Conservation (phyloP, 2,329 filamentous ascomycete species). For the Cercospora sp. region DNA sequence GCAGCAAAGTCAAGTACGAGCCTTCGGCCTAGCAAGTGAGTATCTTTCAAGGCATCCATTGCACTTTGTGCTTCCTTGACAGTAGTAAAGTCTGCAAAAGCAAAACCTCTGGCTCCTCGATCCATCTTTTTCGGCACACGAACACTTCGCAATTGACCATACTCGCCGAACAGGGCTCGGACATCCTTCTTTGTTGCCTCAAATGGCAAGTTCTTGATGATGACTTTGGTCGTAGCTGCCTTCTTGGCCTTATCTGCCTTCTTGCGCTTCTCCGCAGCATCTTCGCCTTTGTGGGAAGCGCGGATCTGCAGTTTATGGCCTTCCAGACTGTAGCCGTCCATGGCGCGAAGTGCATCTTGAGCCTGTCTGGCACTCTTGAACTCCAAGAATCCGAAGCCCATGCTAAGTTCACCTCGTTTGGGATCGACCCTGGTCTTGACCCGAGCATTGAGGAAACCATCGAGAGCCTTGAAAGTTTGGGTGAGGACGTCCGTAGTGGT, state of each 20-base stretch:
- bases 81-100: constrained; percentile 94
- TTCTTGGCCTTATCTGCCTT: constrained; percentile 84
- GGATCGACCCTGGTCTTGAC: constrained; percentile 93
- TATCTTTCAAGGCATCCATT: constrained; percentile 85
- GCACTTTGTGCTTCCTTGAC: constrained; percentile 87
- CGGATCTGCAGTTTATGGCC: constrained; percentile 82
- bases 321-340: constrained; percentile 87
- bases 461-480: constrained; percentile 75
- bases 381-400: constrained; percentile 96
- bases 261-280: constrained; percentile 83
- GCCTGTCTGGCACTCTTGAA: constrained; percentile 78
- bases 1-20: constrained; percentile 90
- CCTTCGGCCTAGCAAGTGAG: constrained; percentile 85
- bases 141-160: constrained; percentile 88
- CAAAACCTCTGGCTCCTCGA: constrained; percentile 83
- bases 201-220: constrained; percentile 98
- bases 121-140: constrained; percentile 95
- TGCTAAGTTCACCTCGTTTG: constrained; percentile 89
- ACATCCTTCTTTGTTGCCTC: constrained; percentile 93
- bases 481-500: constrained; percentile 76
- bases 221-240: constrained; percentile 80
- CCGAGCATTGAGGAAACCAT: constrained; percentile 83
- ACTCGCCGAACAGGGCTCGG: constrained; percentile 78
- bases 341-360: constrained; percentile 74
- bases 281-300: constrained; percentile 80